These are phyloP conservation scores for Xanthoceras sorbifolium DNA, from an alignment of 345 rosid species.

Conservation along the genomic window DNA sequence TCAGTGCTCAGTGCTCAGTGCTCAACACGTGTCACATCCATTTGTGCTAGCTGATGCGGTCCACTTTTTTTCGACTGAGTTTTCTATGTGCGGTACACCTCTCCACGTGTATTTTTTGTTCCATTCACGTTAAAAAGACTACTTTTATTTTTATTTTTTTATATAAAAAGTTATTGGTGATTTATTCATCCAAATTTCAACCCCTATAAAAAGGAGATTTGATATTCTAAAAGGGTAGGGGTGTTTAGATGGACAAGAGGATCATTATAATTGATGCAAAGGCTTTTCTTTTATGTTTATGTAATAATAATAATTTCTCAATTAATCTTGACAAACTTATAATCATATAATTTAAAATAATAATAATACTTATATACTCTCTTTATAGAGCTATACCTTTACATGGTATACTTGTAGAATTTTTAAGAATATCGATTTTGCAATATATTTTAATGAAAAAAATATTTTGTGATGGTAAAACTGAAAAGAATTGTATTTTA, in stretches of 20 bases:
- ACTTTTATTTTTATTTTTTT: background rate
- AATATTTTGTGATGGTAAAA: no score
- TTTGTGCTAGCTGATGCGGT: constrained; percentile 35
- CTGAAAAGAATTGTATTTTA: no score
- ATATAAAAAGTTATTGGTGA: no score
- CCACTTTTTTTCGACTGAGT: constrained; percentile 14
- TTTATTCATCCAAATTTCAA: background rate
- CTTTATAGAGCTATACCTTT: no score
- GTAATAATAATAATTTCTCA: no score
- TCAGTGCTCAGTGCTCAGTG: no score
- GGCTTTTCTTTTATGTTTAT: background rate
- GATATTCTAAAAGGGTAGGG: background rate
- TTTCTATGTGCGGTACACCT: background rate
- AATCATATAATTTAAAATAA: no score
- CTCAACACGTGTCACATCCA: constrained; percentile 28
- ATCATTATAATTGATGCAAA: background rate
- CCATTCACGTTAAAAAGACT: background rate
- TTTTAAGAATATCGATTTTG: no score
- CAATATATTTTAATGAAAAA: no score
- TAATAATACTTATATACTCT: no score
- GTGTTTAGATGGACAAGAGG: background rate
- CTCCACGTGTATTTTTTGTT: constrained; percentile 17
- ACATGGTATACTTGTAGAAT: no score
- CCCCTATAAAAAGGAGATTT: background rate
- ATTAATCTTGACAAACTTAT: no score